Conservation (phyloP, 345 rosid species). For the Lenwebbia sp. region DNA sequence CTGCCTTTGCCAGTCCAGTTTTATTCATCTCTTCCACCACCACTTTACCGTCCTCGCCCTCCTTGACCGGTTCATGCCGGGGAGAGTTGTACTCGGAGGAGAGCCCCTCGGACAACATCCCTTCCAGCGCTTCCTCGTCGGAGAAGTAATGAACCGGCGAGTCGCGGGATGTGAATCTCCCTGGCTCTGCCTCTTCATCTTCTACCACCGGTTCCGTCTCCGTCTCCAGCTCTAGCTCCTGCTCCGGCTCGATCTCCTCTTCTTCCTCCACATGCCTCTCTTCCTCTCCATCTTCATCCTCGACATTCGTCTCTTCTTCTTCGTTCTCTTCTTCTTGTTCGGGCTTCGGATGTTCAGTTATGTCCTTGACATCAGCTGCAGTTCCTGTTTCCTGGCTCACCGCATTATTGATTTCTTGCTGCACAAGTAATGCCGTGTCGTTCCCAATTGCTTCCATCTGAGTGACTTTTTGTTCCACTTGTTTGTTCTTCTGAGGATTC, state of each 20-base stretch:
- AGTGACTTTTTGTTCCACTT: neutral
- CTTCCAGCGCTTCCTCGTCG: conserved; percentile 15
- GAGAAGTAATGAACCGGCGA: conserved; percentile 16
- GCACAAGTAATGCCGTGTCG: neutral
- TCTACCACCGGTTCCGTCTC: neutral
- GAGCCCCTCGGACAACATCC: conserved; percentile 2
- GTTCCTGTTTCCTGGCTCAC: neutral
- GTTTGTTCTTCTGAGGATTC: neutral
- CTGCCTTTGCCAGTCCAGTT: neutral
- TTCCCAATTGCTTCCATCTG: neutral
- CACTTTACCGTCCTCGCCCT: neutral
- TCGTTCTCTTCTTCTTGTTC: neutral
- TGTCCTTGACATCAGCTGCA: conserved; percentile 1
- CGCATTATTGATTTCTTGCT: neutral
- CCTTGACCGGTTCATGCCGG: neutral
- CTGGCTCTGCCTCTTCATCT: neutral
- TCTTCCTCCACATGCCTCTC: neutral
- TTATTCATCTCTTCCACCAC: conserved; percentile 9
- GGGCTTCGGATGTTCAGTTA: neutral
- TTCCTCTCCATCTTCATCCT: neutral
- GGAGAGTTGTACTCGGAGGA: conserved; percentile 4
- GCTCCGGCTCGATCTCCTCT: accelerated
- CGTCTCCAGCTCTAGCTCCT: neutral
- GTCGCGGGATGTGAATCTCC: conserved; percentile 8
- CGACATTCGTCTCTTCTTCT: neutral